A percentile compares a stretch with the other conserved stretches of the same genome.
These are phyloP conservation scores for Gyromitra esculenta DNA, from an alignment of 2,329 filamentous ascomycete genomes.

Conservation along the genomic window DNA sequence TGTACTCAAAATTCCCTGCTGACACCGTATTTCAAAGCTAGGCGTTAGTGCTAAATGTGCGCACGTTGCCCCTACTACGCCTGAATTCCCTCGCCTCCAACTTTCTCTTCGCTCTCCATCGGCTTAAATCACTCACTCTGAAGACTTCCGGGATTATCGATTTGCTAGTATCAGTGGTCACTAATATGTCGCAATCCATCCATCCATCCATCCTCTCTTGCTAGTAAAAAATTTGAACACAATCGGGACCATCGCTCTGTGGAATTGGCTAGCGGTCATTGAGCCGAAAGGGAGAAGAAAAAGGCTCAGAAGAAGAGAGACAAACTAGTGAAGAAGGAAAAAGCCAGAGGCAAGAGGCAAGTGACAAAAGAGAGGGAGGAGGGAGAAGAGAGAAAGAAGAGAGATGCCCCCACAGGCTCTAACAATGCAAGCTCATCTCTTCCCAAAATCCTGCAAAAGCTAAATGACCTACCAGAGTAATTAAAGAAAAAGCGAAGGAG, in stretches of 20 bases:
- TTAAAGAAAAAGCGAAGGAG: background rate
- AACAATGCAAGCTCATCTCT: background rate
- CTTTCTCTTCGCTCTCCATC: background rate
- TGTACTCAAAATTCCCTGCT: background rate
- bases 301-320: conserved; percentile 9
- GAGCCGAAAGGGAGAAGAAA: background rate
- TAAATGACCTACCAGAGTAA: background rate
- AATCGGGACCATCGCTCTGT: background rate
- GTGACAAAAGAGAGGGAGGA: background rate
- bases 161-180: background rate
- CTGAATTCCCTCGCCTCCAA: background rate
- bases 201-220: background rate
- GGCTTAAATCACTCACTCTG: background rate
- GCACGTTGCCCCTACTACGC: background rate
- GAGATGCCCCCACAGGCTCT: background rate
- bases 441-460: background rate
- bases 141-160: background rate
- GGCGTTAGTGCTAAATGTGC: background rate
- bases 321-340: background rate
- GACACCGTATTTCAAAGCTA: background rate
- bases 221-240: background rate
- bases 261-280: background rate
- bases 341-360: background rate
- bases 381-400: background rate
- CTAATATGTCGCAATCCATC: background rate